phyloP scores from a whole-genome alignment of 2,329 filamentous ascomycete species.

The Phialophora tarda region DNA sequence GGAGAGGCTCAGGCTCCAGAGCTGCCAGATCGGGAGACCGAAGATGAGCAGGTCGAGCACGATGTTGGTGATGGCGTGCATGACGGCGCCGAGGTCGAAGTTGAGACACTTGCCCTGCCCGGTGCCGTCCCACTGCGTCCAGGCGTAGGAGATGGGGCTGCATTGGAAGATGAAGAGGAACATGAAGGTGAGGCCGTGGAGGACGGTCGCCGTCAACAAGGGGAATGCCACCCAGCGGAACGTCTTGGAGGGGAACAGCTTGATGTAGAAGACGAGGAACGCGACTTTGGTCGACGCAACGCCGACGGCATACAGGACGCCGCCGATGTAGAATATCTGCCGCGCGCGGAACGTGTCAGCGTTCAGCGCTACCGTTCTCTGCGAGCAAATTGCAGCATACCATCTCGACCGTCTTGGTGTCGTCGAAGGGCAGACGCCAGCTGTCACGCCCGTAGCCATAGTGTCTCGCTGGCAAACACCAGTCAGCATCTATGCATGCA shows the following conservation, averaged over 20 bases:
- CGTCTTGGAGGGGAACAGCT: constrained; percentile 50
- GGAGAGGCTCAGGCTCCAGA: constrained; percentile 52
- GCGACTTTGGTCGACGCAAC: constrained; percentile 48
- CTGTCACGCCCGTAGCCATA: constrained; percentile 26
- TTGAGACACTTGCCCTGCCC: constrained; percentile 57
- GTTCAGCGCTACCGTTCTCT: not conserved
- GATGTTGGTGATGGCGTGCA: constrained; percentile 60
- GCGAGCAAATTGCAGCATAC: constrained; percentile 1
- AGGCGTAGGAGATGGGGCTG: constrained; percentile 50
- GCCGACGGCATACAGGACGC: constrained; percentile 53
- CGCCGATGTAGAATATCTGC: constrained; percentile 28
- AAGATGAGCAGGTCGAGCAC: constrained; percentile 55
- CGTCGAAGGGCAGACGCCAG: constrained; percentile 27
- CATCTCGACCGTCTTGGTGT: constrained; percentile 20
- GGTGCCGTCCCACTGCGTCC: constrained; percentile 59
- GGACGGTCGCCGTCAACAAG: constrained; percentile 40
- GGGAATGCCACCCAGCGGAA: constrained; percentile 23
- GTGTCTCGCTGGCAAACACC: constrained; percentile 14
- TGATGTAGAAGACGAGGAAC: constrained; percentile 49
- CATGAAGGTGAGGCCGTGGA: constrained; percentile 44
- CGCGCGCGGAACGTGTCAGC: not conserved
- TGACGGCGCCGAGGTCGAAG: constrained; percentile 57
- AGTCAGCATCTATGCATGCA: not conserved
- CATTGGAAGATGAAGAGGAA: constrained; percentile 49
- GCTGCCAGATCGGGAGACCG: constrained; percentile 56